These are phyloP conservation scores for Tetrapisispora arboricola DNA, from an alignment of 805 yeast species.

Conservation along the genomic window DNA sequence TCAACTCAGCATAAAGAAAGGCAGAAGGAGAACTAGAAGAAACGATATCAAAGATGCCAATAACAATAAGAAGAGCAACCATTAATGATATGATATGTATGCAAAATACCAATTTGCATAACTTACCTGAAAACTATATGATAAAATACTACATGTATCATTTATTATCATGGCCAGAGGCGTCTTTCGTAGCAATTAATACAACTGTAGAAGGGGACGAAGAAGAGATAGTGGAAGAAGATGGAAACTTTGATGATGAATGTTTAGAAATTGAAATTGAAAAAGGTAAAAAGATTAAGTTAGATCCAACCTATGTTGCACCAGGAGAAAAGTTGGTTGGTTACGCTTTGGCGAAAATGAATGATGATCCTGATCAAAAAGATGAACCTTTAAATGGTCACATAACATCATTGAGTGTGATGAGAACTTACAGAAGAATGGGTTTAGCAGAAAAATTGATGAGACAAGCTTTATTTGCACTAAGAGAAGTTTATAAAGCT, in stretches of 20 bases:
- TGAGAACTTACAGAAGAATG: constrained; percentile 91
- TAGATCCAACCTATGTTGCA: constrained; percentile 53
- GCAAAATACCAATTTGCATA: constrained; percentile 89
- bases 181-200: constrained; percentile 89
- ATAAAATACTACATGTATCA: constrained; percentile 91
- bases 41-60: constrained; percentile 44
- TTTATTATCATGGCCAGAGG: constrained; percentile 93
- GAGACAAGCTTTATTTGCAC: constrained; percentile 71
- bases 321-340: constrained; percentile 84
- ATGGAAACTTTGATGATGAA: constrained; percentile 10
- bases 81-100: constrained; percentile 82
- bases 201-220: constrained; percentile 31
- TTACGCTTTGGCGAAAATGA: constrained; percentile 92
- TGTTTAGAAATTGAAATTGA: constrained; percentile 15
- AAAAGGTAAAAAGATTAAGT: constrained; percentile 29
- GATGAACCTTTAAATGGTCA: constrained; percentile 84
- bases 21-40: background rate
- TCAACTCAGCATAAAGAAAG: no score
- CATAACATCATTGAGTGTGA: constrained; percentile 85
- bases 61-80: constrained; percentile 82
- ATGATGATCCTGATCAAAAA: constrained; percentile 75
- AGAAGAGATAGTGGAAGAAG: constrained; percentile 10
- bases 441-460: constrained; percentile 88
- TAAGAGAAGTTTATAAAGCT: constrained; percentile 74
- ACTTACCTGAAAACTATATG: constrained; percentile 90